Conservation (phyloP, 1,284 basidiomycete genomes). For the Coniferiporia weirii region DNA sequence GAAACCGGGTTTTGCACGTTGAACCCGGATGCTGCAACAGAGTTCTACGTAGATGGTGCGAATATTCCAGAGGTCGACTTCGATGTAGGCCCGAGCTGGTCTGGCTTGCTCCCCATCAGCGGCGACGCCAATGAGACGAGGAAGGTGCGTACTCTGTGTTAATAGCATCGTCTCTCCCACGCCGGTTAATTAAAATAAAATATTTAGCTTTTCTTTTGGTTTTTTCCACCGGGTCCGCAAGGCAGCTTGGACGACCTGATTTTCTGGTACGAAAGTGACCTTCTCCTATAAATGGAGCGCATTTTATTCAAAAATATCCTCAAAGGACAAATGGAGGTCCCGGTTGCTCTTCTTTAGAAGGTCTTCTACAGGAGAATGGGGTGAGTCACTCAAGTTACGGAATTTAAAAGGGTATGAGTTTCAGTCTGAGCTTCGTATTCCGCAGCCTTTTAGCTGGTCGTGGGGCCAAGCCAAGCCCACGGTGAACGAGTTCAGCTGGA, state of each 20-base stretch:
- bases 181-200: background rate
- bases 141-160: slow-evolving; percentile 38
- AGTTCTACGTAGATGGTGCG: slow-evolving; percentile 67
- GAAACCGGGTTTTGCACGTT: too few relatives aligned
- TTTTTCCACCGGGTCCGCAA: slow-evolving; percentile 72
- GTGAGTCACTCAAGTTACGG: slow-evolving; percentile 34
- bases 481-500: slow-evolving; percentile 73
- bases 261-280: slow-evolving; percentile 47
- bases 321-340: slow-evolving; percentile 46
- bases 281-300: background rate
- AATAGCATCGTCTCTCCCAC: background rate
- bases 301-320: background rate
- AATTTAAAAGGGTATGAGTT: slow-evolving; percentile 15
- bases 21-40: slow-evolving; percentile 29
- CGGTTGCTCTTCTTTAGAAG: slow-evolving; percentile 72
- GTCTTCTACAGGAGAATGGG: slow-evolving; percentile 78
- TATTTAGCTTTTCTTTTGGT: slow-evolving; percentile 77
- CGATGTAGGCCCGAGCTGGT: slow-evolving; percentile 71
- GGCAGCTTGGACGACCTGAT: slow-evolving; percentile 68
- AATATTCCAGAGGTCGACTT: slow-evolving; percentile 65
- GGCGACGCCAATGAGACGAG: slow-evolving; percentile 53
- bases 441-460: slow-evolving; percentile 63
- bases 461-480: slow-evolving; percentile 61
- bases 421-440: background rate
- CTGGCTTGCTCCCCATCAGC: slow-evolving; percentile 69